These are phyloP conservation scores for Myriosclerotinia duriaeana DNA, from an alignment of 2,329 filamentous ascomycete species.

Conservation along the genomic window DNA sequence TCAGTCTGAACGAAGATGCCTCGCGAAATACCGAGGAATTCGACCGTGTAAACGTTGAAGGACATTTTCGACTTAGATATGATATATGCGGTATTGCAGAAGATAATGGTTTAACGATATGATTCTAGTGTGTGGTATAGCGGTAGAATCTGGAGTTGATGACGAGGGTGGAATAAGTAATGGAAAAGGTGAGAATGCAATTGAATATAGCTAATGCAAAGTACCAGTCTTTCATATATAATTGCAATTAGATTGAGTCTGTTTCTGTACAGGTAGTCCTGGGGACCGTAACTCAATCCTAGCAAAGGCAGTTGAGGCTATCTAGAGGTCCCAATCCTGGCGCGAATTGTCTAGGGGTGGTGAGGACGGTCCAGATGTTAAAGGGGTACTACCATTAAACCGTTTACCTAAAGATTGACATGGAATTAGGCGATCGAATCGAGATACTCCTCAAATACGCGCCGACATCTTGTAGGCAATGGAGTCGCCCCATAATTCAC, in stretches of 20 bases:
- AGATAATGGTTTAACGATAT: not conserved
- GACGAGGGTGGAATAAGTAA: not conserved
- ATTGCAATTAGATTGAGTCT: not conserved
- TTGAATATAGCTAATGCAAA: not conserved
- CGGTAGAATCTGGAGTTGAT: not conserved
- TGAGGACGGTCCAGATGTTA: slow-evolving; percentile 9
- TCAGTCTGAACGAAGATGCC: slow-evolving; percentile 24
- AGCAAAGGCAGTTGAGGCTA: slow-evolving; percentile 17
- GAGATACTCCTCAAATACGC: slow-evolving; percentile 5
- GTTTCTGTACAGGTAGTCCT: not conserved
- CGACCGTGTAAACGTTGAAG: slow-evolving; percentile 21
- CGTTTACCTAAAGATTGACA: slow-evolving; percentile 9
- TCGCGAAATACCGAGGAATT: slow-evolving; percentile 18
- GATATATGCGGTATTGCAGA: not conserved
- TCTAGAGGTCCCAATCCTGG: slow-evolving; percentile 21
- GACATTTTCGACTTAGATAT: slow-evolving; percentile 7
- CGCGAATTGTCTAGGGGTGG: slow-evolving; percentile 10
- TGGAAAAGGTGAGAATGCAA: not conserved
- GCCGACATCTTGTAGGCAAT: slow-evolving; percentile 3
- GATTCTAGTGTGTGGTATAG: not conserved
- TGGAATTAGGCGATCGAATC: slow-evolving; percentile 4
- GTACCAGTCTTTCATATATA: slow-evolving; percentile 12
- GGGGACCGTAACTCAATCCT: not conserved
- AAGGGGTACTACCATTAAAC: slow-evolving; percentile 1
- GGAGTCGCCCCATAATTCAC: slow-evolving; percentile 5